Evolutionary conservation across 1,284 basidiomycete species (phyloP).

Genomic region (Spongispora temasekensis): DNA sequence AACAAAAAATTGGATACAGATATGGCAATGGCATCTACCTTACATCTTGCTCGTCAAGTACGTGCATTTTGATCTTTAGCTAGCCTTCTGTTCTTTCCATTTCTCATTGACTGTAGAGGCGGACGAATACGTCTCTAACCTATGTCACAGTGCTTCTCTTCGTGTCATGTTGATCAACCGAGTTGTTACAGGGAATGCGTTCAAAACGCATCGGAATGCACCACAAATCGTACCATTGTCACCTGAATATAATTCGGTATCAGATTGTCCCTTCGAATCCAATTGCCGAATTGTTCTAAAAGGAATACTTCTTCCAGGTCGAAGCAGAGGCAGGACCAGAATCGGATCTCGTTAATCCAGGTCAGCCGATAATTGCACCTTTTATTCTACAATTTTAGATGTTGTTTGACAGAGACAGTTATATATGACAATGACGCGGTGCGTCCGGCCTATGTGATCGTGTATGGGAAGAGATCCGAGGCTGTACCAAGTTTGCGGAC

Average conservation of each 20-base stretch:
- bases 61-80: slow-evolving; percentile 1
- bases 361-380: neutral
- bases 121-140: slow-evolving; percentile 52
- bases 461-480: slow-evolving; percentile 12
- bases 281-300: neutral
- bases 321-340: slow-evolving; percentile 16
- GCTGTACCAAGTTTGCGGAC: slow-evolving; percentile 4
- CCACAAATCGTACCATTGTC: slow-evolving; percentile 23
- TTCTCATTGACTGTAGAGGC: slow-evolving; percentile 45
- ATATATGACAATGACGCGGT: slow-evolving; percentile 20
- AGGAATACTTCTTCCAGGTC: slow-evolving; percentile 1
- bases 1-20: slow-evolving; percentile 3
- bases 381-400: neutral
- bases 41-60: slow-evolving; percentile 19
- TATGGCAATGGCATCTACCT: slow-evolving; percentile 20
- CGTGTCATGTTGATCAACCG: slow-evolving; percentile 54
- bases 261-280: neutral
- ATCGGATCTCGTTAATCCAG: slow-evolving; percentile 19
- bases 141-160: slow-evolving; percentile 36
- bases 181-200: slow-evolving; percentile 55
- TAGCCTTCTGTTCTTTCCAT: slow-evolving; percentile 1
- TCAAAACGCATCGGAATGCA: slow-evolving; percentile 44
- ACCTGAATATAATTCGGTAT: slow-evolving; percentile 15
- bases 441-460: slow-evolving; percentile 18
- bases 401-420: slow-evolving; percentile 11